phyloP scores from a whole-genome alignment of 2,329 filamentous ascomycete genomes.

The Achaetomium macrosporum region DNA sequence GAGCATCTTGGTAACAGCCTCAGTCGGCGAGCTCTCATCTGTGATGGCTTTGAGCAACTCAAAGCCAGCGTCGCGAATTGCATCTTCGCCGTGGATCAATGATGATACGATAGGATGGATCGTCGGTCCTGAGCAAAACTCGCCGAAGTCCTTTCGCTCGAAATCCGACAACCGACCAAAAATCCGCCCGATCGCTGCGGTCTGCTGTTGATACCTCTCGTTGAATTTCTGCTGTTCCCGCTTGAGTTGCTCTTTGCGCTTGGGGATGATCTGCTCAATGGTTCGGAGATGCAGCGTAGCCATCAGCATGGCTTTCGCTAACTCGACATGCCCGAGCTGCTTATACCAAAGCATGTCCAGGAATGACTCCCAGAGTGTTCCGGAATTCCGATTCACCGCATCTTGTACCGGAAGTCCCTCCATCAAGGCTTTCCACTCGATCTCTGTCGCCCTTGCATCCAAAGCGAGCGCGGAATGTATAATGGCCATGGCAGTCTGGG shows the following conservation, averaged over 20 bases:
- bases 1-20: slow-evolving; percentile 44
- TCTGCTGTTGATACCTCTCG: slow-evolving; percentile 38
- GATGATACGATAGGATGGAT: slow-evolving; percentile 71
- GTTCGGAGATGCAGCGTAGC: slow-evolving; percentile 66
- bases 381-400: slow-evolving; percentile 63
- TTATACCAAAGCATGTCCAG: slow-evolving; percentile 61
- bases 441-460: slow-evolving; percentile 63
- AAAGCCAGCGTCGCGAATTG: slow-evolving; percentile 72
- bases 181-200: slow-evolving; percentile 62
- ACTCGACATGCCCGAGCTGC: slow-evolving; percentile 45
- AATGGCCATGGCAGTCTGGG: slow-evolving; percentile 54
- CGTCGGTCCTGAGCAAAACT: slow-evolving; percentile 59
- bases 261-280: slow-evolving; percentile 64
- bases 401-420: slow-evolving; percentile 57
- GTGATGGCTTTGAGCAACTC: slow-evolving; percentile 80
- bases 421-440: slow-evolving; percentile 62
- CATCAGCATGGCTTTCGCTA: slow-evolving; percentile 69
- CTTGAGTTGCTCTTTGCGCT: slow-evolving; percentile 40
- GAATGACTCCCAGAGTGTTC: slow-evolving; percentile 72
- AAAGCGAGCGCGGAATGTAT: slow-evolving; percentile 62
- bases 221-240: slow-evolving; percentile 68
- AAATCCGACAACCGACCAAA: slow-evolving; percentile 78
- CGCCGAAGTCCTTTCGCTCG: slow-evolving; percentile 58
- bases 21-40: slow-evolving; percentile 51
- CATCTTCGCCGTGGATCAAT: slow-evolving; percentile 73